Evolutionary conservation across 2,329 filamentous ascomycete genomes (phyloP).

Genomic region (Fonsecaea pedrosoi): DNA sequence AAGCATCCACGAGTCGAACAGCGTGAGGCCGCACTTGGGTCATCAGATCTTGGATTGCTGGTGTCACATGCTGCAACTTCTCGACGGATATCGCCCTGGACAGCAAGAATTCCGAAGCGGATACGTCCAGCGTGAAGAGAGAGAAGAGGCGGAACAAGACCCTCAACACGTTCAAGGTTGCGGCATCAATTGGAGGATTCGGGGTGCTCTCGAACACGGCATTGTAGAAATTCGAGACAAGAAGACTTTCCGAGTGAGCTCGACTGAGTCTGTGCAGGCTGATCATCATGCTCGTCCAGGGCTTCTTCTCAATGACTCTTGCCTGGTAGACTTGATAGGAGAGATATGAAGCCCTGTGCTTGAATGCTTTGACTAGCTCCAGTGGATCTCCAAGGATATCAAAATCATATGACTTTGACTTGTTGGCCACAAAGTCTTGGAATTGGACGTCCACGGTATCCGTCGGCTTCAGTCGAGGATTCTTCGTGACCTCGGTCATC

Average conservation of each 20-base stretch:
- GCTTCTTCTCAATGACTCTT: slow-evolving; percentile 53
- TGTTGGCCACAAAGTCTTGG: slow-evolving; percentile 46
- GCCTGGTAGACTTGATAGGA: slow-evolving; percentile 50
- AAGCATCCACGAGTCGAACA: slow-evolving; percentile 59
- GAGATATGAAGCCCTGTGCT: slow-evolving; percentile 53
- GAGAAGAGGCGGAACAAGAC: slow-evolving; percentile 58
- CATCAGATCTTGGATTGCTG: slow-evolving; percentile 56
- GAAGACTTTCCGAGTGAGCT: slow-evolving; percentile 58
- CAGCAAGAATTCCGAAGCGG: slow-evolving; percentile 55
- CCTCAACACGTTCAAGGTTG: slow-evolving; percentile 46
- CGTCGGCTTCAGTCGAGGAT: slow-evolving; percentile 44
- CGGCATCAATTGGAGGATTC: slow-evolving; percentile 40
- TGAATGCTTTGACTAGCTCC: slow-evolving; percentile 54
- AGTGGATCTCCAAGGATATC: slow-evolving; percentile 47
- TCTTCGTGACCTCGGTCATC: slow-evolving; percentile 52
- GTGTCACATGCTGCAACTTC: slow-evolving; percentile 51
- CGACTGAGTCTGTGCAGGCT: slow-evolving; percentile 44
- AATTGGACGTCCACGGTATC: slow-evolving; percentile 53
- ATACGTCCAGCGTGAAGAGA: slow-evolving; percentile 55
- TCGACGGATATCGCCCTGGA: slow-evolving; percentile 51
- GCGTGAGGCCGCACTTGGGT: slow-evolving; percentile 57
- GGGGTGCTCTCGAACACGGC: slow-evolving; percentile 43
- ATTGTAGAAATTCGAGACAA: slow-evolving; percentile 56
- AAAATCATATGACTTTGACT: slow-evolving; percentile 34
- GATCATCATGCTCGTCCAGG: slow-evolving; percentile 55